Conservation (phyloP, 148 eudicot species). For the Tetragonia tetragonoides region DNA sequence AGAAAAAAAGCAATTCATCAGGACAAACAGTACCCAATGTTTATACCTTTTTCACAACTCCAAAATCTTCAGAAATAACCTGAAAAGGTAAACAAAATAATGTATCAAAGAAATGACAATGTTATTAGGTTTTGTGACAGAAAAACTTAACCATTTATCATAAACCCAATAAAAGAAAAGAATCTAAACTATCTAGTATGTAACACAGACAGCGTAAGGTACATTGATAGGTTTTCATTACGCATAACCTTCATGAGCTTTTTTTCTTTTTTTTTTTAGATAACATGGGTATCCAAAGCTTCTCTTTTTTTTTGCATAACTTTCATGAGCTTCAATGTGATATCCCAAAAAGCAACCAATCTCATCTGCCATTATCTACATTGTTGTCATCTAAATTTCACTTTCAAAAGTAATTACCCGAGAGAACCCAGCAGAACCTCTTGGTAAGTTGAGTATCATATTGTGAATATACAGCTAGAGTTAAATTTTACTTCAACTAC, state of each 20-base stretch:
- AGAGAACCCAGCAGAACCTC: neutral
- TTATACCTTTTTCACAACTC: slow-evolving; percentile 87
- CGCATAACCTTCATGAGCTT: neutral
- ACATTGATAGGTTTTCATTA: neutral
- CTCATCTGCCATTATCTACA: neutral
- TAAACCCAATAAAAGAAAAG: neutral
- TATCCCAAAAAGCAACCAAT: neutral
- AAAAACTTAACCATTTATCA: neutral
- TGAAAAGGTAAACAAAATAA: slow-evolving; percentile 38
- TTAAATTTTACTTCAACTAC: neutral
- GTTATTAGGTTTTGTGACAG: neutral
- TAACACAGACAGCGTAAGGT: slow-evolving; percentile 1
- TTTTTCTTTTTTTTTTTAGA: too few species aligned
- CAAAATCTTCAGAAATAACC: slow-evolving; percentile 84
- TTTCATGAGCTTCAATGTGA: neutral
- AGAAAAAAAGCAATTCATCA: neutral
- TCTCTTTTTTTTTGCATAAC: too few species aligned
- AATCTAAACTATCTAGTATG: neutral
- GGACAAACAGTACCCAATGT: neutral
- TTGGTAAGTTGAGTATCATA: neutral
- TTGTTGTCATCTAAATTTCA: neutral
- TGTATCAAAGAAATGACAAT: neutral
- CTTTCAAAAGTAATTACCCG: neutral
- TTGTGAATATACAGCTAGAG: neutral
- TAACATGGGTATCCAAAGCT: too few species aligned